A percentile compares a stretch with the other conserved stretches of the same genome.
These are phyloP conservation scores for Fonsecaea pedrosoi DNA, from an alignment of 2,329 filamentous ascomycete species.

Conservation along the genomic window DNA sequence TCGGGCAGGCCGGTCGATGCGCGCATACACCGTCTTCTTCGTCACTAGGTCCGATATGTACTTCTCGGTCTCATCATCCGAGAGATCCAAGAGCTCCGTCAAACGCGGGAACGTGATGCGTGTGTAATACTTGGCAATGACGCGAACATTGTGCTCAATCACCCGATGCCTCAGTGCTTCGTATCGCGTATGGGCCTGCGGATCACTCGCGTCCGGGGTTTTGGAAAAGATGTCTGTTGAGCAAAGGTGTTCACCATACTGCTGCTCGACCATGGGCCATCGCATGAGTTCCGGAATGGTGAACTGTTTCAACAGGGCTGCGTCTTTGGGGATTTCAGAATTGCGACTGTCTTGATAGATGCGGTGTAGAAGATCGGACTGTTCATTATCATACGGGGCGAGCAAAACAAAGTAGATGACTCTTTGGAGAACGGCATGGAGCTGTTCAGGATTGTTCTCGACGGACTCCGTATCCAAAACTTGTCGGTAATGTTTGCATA, in stretches of 20 bases:
- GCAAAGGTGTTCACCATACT: slow-evolving; percentile 87
- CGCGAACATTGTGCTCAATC: slow-evolving; percentile 98
- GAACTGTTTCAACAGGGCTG: slow-evolving; percentile 89
- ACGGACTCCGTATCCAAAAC: slow-evolving; percentile 96
- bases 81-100: slow-evolving; percentile 87
- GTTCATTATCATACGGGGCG: slow-evolving; percentile 96
- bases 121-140: slow-evolving; percentile 98
- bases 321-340: slow-evolving; percentile 76
- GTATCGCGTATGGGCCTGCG: slow-evolving; percentile 86
- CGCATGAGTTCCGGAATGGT: slow-evolving; percentile 97
- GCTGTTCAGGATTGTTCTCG: slow-evolving; percentile 83
- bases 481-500: slow-evolving; percentile 97
- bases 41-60: slow-evolving; percentile 98
- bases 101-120: slow-evolving; percentile 91
- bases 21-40: slow-evolving; percentile 96
- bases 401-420: slow-evolving; percentile 98
- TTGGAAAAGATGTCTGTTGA: slow-evolving; percentile 87
- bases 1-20: slow-evolving; percentile 91
- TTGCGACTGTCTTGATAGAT: slow-evolving; percentile 86
- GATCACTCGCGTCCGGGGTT: slow-evolving; percentile 68
- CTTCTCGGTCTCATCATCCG: slow-evolving; percentile 96
- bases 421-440: slow-evolving; percentile 85
- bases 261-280: slow-evolving; percentile 90
- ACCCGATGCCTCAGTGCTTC: slow-evolving; percentile 95
- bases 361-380: slow-evolving; percentile 94